Conservation (phyloP, 306 rosid species). For the Arachis stenosperma region DNA sequence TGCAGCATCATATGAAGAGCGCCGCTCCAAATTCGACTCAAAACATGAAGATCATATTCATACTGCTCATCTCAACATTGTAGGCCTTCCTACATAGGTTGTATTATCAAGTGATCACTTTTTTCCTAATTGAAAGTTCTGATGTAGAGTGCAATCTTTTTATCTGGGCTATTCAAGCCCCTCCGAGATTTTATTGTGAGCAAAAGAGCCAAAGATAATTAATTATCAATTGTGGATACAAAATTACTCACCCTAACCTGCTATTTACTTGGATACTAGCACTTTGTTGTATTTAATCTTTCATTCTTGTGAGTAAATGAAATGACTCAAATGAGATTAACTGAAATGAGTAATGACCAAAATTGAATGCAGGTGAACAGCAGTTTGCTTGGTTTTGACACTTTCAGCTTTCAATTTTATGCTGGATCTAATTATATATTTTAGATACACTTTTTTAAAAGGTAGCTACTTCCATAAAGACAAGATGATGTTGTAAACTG, state of each 20-base stretch:
- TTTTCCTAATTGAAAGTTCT: slow-evolving; percentile 11
- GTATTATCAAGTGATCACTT: slow-evolving; percentile 3
- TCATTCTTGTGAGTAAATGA: neutral
- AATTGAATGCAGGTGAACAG: slow-evolving; percentile 1
- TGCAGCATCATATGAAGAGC: slow-evolving; percentile 87
- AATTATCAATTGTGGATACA: too few species aligned
- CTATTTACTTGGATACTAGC: neutral
- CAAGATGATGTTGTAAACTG: too few species aligned
- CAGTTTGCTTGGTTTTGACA: slow-evolving; percentile 1
- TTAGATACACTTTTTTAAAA: neutral
- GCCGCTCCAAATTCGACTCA: slow-evolving; percentile 63
- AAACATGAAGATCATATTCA: slow-evolving; percentile 39
- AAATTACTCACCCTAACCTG: neutral
- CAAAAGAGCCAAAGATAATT: too few species aligned
- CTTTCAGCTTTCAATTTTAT: neutral
- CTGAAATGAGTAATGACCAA: neutral
- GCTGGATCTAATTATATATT: neutral
- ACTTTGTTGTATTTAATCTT: neutral
- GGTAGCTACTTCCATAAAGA: too few species aligned
- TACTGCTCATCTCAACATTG: slow-evolving; percentile 18
- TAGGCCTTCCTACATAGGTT: slow-evolving; percentile 3
- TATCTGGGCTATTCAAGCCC: slow-evolving; percentile 7
- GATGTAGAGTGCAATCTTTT: slow-evolving; percentile 4
- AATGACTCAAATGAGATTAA: neutral
- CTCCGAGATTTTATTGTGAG: neutral